Conservation (phyloP, 139 green algal genomes). For the Nannochloris sp. region DNA sequence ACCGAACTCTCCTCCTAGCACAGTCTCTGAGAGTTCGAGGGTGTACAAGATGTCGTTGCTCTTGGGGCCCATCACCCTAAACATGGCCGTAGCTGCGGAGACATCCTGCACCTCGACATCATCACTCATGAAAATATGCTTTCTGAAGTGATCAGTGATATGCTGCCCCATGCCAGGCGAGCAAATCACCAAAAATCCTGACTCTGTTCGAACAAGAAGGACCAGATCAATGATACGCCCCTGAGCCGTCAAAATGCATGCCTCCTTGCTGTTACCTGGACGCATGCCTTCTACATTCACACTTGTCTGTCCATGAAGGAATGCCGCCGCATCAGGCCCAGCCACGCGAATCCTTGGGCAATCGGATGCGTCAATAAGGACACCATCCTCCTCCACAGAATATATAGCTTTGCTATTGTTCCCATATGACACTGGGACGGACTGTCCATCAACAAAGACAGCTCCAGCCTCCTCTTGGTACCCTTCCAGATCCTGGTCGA, state of each 20-base stretch:
- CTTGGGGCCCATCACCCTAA: slow-evolving; percentile 55
- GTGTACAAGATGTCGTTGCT: slow-evolving; percentile 42
- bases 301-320: slow-evolving; percentile 69
- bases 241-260: slow-evolving; percentile 57
- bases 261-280: slow-evolving; percentile 47
- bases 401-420: slow-evolving; percentile 39
- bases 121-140: slow-evolving; percentile 67
- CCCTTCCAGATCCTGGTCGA: slow-evolving; percentile 46
- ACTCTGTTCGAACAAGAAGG: slow-evolving; percentile 32
- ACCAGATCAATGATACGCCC: slow-evolving; percentile 55
- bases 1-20: slow-evolving; percentile 14
- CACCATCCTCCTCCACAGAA: slow-evolving; percentile 36
- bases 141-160: slow-evolving; percentile 52
- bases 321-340: slow-evolving; percentile 36
- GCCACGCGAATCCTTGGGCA: slow-evolving; percentile 58
- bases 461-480: slow-evolving; percentile 38
- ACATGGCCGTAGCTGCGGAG: slow-evolving; percentile 32
- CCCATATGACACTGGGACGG: slow-evolving; percentile 38
- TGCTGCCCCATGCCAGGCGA: slow-evolving; percentile 31
- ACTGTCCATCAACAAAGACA: slow-evolving; percentile 17
- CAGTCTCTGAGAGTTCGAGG: slow-evolving; percentile 30
- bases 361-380: slow-evolving; percentile 62
- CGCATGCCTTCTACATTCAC: slow-evolving; percentile 32
- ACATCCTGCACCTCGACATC: slow-evolving; percentile 51
- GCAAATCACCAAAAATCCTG: slow-evolving; percentile 44